phyloP scores from a whole-genome alignment of 2,329 filamentous ascomycete species.

The Chrysosporium keratinophilum region DNA sequence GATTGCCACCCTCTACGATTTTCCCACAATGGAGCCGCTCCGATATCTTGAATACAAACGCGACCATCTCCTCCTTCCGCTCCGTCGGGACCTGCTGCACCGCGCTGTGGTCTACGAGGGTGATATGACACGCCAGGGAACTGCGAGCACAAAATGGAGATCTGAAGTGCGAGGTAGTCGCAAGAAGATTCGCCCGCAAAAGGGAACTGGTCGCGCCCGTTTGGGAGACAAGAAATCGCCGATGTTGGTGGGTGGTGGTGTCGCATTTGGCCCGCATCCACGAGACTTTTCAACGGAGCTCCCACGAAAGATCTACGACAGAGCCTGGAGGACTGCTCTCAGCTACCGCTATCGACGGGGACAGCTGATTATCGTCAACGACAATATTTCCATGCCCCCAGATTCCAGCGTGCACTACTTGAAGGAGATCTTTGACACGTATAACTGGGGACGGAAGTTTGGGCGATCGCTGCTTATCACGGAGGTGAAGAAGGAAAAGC shows the following conservation, averaged over 20 bases:
- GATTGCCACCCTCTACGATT: constrained; percentile 76
- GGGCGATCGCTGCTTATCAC: constrained; percentile 71
- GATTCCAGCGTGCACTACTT: constrained; percentile 47
- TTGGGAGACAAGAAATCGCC: constrained; percentile 73
- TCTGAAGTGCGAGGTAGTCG: constrained; percentile 74
- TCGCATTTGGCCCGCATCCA: constrained; percentile 79
- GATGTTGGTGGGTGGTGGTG: constrained; percentile 73
- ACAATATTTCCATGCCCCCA: constrained; percentile 58
- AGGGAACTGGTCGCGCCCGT: constrained; percentile 72
- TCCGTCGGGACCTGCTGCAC: constrained; percentile 85
- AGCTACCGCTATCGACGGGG: constrained; percentile 82
- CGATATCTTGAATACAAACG: constrained; percentile 66
- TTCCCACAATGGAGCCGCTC: constrained; percentile 77
- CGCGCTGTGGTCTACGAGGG: constrained; percentile 87
- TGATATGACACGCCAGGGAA: constrained; percentile 76
- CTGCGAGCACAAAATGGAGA: constrained; percentile 70
- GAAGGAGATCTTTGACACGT: constrained; percentile 56
- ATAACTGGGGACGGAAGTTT: constrained; percentile 56
- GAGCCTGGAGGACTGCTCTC: constrained; percentile 88
- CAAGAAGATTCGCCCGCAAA: constrained; percentile 73
- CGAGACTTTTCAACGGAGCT: constrained; percentile 80
- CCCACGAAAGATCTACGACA: constrained; percentile 83
- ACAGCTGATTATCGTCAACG: constrained; percentile 75
- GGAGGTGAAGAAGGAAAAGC: constrained; percentile 46
- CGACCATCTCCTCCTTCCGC: constrained; percentile 74